phyloP scores from a whole-genome alignment of 371 early-diverging fungal genomes.

The Mortierella sp. region DNA sequence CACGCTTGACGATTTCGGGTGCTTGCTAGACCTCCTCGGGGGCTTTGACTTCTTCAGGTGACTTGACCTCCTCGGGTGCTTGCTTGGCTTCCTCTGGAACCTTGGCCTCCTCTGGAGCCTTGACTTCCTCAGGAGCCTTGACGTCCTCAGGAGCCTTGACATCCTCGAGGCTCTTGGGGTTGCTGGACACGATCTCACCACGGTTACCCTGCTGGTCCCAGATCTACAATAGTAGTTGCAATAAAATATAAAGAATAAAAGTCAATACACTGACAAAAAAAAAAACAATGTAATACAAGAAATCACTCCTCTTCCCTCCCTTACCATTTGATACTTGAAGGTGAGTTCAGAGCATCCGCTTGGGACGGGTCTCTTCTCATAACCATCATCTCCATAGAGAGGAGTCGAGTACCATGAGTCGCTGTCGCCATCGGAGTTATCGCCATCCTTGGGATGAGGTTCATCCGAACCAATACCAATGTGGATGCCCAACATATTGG shows the following conservation, averaged over 20 bases:
- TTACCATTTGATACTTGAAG: conserved; percentile 37
- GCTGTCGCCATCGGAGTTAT: neutral
- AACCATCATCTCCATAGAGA: conserved; percentile 33
- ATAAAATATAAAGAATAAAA: neutral
- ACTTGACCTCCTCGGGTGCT: too few relatives aligned
- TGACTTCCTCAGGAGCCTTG: neutral
- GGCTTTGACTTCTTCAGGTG: too few relatives aligned
- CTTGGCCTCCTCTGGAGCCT: neutral
- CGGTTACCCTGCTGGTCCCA: conserved; percentile 42
- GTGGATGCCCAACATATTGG: conserved; percentile 8
- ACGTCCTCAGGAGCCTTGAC: too few relatives aligned
- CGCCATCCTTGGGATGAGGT: neutral
- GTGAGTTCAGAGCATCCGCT: conserved; percentile 3
- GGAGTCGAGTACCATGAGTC: conserved; percentile 1
- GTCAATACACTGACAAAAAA: neutral
- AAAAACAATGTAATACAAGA: neutral
- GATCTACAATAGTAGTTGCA: conserved; percentile 29
- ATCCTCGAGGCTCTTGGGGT: neutral
- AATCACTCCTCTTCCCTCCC: neutral
- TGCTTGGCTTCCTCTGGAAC: too few relatives aligned
- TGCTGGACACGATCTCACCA: neutral
- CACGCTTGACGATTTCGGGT: neutral
- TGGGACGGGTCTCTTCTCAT: conserved; percentile 21
- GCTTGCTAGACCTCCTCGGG: too few relatives aligned
- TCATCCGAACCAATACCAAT: neutral